These are phyloP conservation scores for Cyberlindnera veronae DNA, from an alignment of 805 yeast species.

Conservation along the genomic window DNA sequence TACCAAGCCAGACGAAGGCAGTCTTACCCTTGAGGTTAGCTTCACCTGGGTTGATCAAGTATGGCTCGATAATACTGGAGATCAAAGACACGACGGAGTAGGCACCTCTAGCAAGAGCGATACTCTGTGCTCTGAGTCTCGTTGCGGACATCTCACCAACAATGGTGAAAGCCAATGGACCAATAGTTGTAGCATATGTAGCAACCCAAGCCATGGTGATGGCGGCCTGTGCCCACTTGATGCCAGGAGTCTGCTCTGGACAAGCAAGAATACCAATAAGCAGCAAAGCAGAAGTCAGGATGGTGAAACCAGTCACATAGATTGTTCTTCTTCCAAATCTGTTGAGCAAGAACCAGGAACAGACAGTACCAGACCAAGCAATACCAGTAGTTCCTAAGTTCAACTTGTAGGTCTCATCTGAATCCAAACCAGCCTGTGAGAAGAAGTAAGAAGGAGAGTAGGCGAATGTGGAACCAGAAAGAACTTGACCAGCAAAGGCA, in stretches of 20 bases:
- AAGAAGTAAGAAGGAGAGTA: conserved; percentile 46
- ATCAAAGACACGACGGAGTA: conserved; percentile 34
- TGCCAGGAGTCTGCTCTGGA: conserved; percentile 14
- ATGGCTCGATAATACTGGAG: conserved; percentile 40
- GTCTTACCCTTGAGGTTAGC: conserved; percentile 50
- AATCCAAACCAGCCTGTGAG: conserved; percentile 43
- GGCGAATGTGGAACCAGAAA: conserved; percentile 46
- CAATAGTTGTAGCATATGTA: conserved; percentile 35
- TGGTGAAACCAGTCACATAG: conserved; percentile 28
- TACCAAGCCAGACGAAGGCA: conserved; percentile 39
- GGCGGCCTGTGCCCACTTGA: conserved; percentile 23
- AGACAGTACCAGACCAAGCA: conserved; percentile 30
- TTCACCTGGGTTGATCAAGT: conserved; percentile 44
- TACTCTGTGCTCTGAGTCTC: conserved; percentile 37
- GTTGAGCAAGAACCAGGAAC: conserved; percentile 32
- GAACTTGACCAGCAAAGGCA: conserved; percentile 40
- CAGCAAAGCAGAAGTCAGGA: conserved; percentile 18
- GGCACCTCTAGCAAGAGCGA: conserved; percentile 31
- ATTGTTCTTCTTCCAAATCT: conserved; percentile 31
- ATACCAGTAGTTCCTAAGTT: conserved; percentile 33
- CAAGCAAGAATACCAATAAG: conserved; percentile 18
- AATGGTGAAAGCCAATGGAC: conserved; percentile 38
- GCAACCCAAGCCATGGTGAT: conserved; percentile 21
- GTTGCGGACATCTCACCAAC: conserved; percentile 39
- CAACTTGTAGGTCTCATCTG: conserved; percentile 30